These are phyloP conservation scores for Glycine latifolia DNA, from an alignment of 306 rosid genomes.

Conservation along the genomic window DNA sequence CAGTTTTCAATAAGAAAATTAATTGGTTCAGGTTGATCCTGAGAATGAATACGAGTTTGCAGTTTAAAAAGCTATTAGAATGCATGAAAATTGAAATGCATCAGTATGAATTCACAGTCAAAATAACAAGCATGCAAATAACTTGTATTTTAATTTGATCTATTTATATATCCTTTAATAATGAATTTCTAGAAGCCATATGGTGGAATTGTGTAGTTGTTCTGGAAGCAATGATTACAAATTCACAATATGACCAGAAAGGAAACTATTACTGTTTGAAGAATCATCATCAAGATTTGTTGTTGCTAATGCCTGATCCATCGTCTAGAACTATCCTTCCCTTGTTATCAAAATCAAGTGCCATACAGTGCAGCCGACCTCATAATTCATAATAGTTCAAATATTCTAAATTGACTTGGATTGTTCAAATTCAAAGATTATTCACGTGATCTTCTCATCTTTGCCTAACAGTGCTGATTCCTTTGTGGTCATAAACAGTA, in stretches of 20 bases:
- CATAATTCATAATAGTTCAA: neutral
- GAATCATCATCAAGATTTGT: neutral
- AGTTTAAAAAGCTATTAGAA: neutral
- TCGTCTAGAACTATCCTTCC: conserved; percentile 11
- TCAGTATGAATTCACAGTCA: neutral
- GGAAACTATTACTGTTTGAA: conserved; percentile 45
- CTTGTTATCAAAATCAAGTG: neutral
- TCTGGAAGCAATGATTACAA: neutral
- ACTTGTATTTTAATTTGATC: neutral
- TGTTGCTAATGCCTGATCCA: neutral
- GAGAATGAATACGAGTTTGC: neutral
- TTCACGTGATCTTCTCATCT: conserved; percentile 9
- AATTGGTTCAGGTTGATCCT: neutral
- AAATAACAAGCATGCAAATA: neutral
- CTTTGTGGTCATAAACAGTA: neutral
- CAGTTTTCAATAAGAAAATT: neutral
- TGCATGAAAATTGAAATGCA: neutral
- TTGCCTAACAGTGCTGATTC: neutral
- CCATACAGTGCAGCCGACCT: neutral
- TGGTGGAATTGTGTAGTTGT: neutral
- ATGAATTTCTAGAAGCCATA: conserved; percentile 1
- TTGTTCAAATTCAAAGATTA: conserved; percentile 17
- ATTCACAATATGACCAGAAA: neutral
- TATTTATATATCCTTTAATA: neutral
- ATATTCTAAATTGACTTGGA: conserved; percentile 16